Conservation (phyloP, 2,329 filamentous ascomycete genomes). For the Fusarium continuum region DNA sequence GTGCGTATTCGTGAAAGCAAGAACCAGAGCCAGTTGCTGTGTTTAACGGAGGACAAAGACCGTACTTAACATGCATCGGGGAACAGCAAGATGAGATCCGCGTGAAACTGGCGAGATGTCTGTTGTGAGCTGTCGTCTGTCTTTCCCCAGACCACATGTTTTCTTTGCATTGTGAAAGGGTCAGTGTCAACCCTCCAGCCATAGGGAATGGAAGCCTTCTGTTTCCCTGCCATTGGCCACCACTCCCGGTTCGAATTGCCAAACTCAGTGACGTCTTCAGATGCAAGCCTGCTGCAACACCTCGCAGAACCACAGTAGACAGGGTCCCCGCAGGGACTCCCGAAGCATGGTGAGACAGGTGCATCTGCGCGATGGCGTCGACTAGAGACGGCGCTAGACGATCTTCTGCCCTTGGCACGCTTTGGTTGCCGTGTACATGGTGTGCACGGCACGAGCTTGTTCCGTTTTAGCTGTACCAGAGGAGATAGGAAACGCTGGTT, state of each 20-base stretch:
- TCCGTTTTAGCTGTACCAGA: constrained; percentile 38
- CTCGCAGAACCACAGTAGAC: constrained; percentile 26
- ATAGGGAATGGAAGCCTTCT: constrained; percentile 4
- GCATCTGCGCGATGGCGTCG: constrained; percentile 39
- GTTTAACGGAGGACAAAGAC: constrained; percentile 28
- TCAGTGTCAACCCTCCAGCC: constrained; percentile 4
- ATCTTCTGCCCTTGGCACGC: constrained; percentile 36
- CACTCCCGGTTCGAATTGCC: constrained; percentile 36
- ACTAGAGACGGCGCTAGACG: constrained; percentile 32
- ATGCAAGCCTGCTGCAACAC: constrained; percentile 32
- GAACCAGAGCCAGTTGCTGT: not conserved
- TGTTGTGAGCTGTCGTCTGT: constrained; percentile 2
- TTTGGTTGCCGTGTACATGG: constrained; percentile 33
- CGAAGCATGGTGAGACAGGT: constrained; percentile 42
- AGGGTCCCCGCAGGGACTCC: constrained; percentile 40
- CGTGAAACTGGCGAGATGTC: constrained; percentile 17
- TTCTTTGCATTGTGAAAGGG: not conserved
- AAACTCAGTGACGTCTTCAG: constrained; percentile 43
- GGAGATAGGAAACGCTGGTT: constrained; percentile 45
- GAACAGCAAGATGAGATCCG: constrained; percentile 16
- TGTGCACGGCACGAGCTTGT: constrained; percentile 41
- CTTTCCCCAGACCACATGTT: constrained; percentile 11
- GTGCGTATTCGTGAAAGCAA: constrained; percentile 3
- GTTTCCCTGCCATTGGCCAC: constrained; percentile 14
- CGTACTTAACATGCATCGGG: constrained; percentile 7